Percentiles rank a stretch among this genome's conserved stretches.
phyloP scores from a whole-genome alignment of 2,329 filamentous ascomycete species.

The Ceratocystis papillata region DNA sequence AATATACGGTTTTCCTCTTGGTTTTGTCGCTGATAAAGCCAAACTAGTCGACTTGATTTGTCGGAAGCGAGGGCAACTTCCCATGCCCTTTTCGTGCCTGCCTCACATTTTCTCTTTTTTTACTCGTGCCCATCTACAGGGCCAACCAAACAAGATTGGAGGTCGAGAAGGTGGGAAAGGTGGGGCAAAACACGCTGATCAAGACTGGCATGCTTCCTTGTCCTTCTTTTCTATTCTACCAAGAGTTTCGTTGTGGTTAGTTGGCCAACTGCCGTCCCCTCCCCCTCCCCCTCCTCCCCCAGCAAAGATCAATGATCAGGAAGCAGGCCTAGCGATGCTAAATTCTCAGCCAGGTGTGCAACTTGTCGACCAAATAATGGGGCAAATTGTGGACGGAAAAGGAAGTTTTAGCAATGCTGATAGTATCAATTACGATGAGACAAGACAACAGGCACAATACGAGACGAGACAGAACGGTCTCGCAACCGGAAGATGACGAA shows the following conservation, averaged over 20 bases:
- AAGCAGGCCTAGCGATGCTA: no score
- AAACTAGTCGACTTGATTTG: background rate
- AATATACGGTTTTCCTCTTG: background rate
- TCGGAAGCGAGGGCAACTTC: background rate
- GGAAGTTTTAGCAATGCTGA: background rate
- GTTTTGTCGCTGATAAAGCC: background rate
- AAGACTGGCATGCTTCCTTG: slow-evolving; percentile 2
- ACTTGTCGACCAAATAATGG: background rate
- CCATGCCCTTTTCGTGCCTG: background rate
- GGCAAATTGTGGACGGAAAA: background rate
- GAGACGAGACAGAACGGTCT: slow-evolving; percentile 11
- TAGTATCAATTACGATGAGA: background rate
- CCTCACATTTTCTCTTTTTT: background rate
- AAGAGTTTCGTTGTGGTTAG: background rate
- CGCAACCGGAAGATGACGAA: background rate
- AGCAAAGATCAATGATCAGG: no score
- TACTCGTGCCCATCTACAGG: background rate
- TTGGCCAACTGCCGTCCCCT: background rate
- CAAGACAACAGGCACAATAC: slow-evolving; percentile 19
- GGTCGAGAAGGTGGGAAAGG: background rate
- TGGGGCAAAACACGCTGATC: slow-evolving; percentile 6
- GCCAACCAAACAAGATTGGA: background rate
- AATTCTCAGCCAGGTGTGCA: no score
- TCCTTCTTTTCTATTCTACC: slow-evolving; percentile 14
- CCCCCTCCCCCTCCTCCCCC: no score